These are phyloP conservation scores for Globisporangium emineosum DNA, from an alignment of 352 stramenopile genomes.

Conservation along the genomic window DNA sequence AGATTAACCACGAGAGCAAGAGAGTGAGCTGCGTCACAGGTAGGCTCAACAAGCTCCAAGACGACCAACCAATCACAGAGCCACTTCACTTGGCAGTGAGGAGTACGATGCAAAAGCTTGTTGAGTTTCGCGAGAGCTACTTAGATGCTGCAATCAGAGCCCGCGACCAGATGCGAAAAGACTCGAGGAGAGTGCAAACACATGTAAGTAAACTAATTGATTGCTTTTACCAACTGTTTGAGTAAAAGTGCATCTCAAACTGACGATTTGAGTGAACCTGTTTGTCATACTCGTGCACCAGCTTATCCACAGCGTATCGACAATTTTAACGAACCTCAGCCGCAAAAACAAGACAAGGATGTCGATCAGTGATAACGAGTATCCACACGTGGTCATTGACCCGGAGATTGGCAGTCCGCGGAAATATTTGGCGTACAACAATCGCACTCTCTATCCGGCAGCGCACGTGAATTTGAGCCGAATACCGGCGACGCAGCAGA, in stretches of 20 bases:
- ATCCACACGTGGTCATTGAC: conserved; percentile 12
- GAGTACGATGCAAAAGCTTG: conserved; percentile 38
- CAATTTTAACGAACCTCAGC: conserved; percentile 47
- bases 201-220: conserved; percentile 24
- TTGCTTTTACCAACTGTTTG: background rate
- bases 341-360: conserved; percentile 26
- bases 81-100: conserved; percentile 19
- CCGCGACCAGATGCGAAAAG: conserved; percentile 25
- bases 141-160: conserved; percentile 28
- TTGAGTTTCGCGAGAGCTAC: conserved; percentile 32
- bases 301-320: conserved; percentile 54
- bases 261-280: background rate
- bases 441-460: conserved; percentile 38
- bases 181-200: conserved; percentile 34
- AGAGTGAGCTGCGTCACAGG: background rate
- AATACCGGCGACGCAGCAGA: conserved; percentile 52
- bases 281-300: conserved; percentile 10
- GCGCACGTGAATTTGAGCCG: conserved; percentile 47
- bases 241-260: background rate
- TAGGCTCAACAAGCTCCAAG: background rate
- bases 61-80: background rate
- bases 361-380: conserved; percentile 7
- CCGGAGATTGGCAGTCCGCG: conserved; percentile 19
- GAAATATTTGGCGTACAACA: conserved; percentile 26
- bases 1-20: conserved; percentile 23